phyloP scores from a whole-genome alignment of 83 land plant species.

The Picea engelmannii region DNA sequence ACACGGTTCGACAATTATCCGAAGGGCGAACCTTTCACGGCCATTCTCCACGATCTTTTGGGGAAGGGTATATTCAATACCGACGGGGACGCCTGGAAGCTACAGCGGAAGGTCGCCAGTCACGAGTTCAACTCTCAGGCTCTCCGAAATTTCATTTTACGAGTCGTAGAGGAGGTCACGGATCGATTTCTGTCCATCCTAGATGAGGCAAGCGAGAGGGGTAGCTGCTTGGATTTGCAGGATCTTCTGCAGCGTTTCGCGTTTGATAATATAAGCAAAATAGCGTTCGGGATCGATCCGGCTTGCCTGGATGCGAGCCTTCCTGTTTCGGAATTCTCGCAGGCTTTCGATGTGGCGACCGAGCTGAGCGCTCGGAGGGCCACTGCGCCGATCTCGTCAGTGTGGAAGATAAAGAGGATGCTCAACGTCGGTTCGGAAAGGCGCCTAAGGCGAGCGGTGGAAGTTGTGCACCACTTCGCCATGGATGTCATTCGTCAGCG shows the following conservation, averaged over 20 bases:
- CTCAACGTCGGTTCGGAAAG: constrained; percentile 33
- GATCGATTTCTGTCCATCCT: background rate
- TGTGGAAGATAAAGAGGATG: constrained; percentile 31
- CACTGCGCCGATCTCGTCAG: background rate
- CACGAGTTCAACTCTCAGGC: background rate
- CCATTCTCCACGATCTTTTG: background rate
- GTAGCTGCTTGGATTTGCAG: background rate
- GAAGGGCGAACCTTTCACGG: background rate
- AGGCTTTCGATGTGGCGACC: constrained; percentile 40
- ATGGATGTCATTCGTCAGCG: constrained; percentile 3
- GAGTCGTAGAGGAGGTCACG: background rate
- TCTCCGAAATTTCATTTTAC: background rate
- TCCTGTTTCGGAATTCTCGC: constrained; percentile 8
- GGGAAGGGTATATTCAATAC: background rate
- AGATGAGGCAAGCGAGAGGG: background rate
- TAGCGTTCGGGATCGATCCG: constrained; percentile 16
- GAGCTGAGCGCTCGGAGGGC: constrained; percentile 18
- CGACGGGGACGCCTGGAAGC: background rate
- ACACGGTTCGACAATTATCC: background rate
- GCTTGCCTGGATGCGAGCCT: constrained; percentile 8
- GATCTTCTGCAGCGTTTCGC: constrained; percentile 9
- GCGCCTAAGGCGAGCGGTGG: constrained; percentile 4
- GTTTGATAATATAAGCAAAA: constrained; percentile 10
- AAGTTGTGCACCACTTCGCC: constrained; percentile 14
- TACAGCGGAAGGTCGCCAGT: background rate